Conservation (phyloP, 2,329 filamentous ascomycete genomes). For the Pseudogymnoascus sp. region DNA sequence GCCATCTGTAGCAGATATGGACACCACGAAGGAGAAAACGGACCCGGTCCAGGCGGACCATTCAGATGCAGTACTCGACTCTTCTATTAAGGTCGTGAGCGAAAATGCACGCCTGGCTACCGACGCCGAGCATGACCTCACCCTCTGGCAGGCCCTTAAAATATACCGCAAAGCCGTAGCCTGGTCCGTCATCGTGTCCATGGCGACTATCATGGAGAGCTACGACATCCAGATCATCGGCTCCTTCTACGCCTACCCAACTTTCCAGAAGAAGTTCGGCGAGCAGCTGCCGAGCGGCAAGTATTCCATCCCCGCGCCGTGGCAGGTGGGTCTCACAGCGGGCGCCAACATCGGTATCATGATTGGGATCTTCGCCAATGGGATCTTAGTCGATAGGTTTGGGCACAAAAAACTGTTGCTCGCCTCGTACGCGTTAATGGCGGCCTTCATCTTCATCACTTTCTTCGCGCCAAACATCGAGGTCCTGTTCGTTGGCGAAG, state of each 20-base stretch:
- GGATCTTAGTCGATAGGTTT: conserved; percentile 41
- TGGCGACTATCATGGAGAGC: conserved; percentile 85
- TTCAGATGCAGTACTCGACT: not conserved
- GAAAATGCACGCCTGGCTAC: conserved; percentile 33
- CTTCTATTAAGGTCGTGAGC: conserved; percentile 1
- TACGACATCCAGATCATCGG: conserved; percentile 73
- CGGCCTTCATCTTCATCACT: conserved; percentile 41
- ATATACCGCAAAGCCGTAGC: conserved; percentile 80
- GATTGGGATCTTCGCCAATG: conserved; percentile 40
- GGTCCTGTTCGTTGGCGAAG: conserved; percentile 41
- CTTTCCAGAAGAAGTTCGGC: conserved; percentile 33
- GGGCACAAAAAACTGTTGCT: conserved; percentile 45
- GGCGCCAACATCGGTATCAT: conserved; percentile 30
- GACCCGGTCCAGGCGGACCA: not conserved
- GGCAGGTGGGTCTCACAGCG: conserved; percentile 27
- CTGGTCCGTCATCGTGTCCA: conserved; percentile 82
- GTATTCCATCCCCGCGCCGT: conserved; percentile 24
- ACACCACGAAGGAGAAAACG: not conserved
- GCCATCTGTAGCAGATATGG: not conserved
- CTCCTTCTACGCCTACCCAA: conserved; percentile 54
- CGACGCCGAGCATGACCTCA: conserved; percentile 62
- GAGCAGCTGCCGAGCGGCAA: conserved; percentile 24
- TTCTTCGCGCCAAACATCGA: conserved; percentile 43
- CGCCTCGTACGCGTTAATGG: conserved; percentile 37
- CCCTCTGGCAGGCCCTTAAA: conserved; percentile 64